Evolutionary conservation across 441 rosid genomes (phyloP).

Genomic region (Capsella rubella): DNA sequence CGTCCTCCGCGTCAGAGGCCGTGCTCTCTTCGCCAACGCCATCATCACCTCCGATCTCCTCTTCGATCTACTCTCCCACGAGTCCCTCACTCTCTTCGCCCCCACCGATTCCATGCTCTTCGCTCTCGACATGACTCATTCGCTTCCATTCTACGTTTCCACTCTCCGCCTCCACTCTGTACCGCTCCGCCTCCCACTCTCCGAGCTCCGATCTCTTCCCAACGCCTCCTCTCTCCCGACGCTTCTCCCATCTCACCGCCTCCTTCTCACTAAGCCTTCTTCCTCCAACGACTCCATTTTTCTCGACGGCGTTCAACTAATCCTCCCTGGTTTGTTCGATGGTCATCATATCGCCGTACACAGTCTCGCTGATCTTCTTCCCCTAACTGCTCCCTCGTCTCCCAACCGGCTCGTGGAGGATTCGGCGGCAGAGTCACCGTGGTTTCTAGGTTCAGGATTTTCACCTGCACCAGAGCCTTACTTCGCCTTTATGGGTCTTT

Average conservation of each 20-base stretch:
- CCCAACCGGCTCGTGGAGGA: constrained; percentile 24
- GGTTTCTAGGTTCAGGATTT: constrained; percentile 11
- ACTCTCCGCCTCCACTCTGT: constrained; percentile 53
- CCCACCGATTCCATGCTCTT: constrained; percentile 53
- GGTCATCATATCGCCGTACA: constrained; percentile 50
- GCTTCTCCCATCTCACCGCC: constrained; percentile 48
- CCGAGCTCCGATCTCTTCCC: constrained; percentile 46
- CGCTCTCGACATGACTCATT: constrained; percentile 54
- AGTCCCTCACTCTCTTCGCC: constrained; percentile 51
- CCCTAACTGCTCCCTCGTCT: constrained; percentile 17
- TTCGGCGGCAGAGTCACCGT: constrained; percentile 39
- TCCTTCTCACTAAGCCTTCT: constrained; percentile 36
- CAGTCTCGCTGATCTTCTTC: constrained; percentile 47
- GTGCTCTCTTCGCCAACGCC: constrained; percentile 58
- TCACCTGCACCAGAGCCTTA: constrained; percentile 41
- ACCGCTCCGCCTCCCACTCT: constrained; percentile 48
- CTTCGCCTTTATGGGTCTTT: background rate
- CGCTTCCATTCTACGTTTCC: constrained; percentile 51
- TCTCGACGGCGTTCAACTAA: constrained; percentile 43
- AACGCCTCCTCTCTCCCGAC: constrained; percentile 50
- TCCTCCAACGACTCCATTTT: constrained; percentile 30
- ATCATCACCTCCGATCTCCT: constrained; percentile 55
- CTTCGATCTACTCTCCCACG: constrained; percentile 53
- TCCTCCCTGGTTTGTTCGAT: constrained; percentile 50
- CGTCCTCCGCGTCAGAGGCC: constrained; percentile 50